phyloP scores from a whole-genome alignment of 805 yeast species.

The Yamadazyma ubonensis region DNA sequence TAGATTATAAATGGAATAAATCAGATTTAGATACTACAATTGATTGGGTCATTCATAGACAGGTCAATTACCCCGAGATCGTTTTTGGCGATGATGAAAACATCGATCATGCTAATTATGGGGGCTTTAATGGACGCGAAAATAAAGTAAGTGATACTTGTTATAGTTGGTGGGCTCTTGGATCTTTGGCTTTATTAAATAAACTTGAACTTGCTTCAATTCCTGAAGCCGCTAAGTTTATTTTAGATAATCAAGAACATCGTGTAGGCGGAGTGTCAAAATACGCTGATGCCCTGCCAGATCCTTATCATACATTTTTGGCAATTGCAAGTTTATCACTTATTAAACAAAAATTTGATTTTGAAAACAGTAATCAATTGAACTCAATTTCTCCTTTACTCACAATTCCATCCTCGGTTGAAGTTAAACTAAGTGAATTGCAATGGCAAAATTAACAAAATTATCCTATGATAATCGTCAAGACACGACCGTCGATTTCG shows the following conservation, averaged over 20 bases:
- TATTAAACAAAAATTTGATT: slow-evolving; percentile 14
- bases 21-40: slow-evolving; percentile 35
- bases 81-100: slow-evolving; percentile 24
- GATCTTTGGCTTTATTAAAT: slow-evolving; percentile 49
- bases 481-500: slow-evolving; percentile 4
- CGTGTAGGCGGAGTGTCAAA: slow-evolving; percentile 79
- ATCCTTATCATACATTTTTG: slow-evolving; percentile 65
- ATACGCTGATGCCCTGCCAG: slow-evolving; percentile 61
- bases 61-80: slow-evolving; percentile 41
- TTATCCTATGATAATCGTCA: neutral
- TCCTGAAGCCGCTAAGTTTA: slow-evolving; percentile 41
- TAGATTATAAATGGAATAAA: slow-evolving; percentile 23
- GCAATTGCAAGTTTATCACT: slow-evolving; percentile 47
- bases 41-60: slow-evolving; percentile 66
- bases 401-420: slow-evolving; percentile 23
- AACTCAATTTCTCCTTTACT: slow-evolving; percentile 26
- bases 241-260: slow-evolving; percentile 56
- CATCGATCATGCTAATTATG: slow-evolving; percentile 49
- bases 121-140: slow-evolving; percentile 86
- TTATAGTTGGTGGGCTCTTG: slow-evolving; percentile 81
- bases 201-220: slow-evolving; percentile 34
- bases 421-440: slow-evolving; percentile 8
- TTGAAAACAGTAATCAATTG: slow-evolving; percentile 13
- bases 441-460: slow-evolving; percentile 2
- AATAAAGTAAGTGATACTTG: slow-evolving; percentile 86